Percentiles rank a stretch among this genome's conserved stretches.
These are phyloP conservation scores for Rhexocercosporidium sp. DNA, from an alignment of 2,329 filamentous ascomycete genomes.

Conservation along the genomic window DNA sequence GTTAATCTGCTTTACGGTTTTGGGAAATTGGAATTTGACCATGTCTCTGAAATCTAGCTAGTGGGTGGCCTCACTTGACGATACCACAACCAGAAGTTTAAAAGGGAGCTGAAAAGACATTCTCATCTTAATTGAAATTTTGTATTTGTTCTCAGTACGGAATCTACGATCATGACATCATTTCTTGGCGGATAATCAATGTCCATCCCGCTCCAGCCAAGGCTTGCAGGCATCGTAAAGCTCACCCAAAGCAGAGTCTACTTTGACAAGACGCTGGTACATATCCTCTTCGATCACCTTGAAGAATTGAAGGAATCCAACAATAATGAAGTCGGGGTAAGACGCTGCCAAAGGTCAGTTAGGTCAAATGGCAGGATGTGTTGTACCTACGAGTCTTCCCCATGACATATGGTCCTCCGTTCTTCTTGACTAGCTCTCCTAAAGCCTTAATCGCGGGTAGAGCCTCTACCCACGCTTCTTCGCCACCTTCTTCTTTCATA, in stretches of 20 bases:
- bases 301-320: slow-evolving; percentile 52
- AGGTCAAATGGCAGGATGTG: not conserved
- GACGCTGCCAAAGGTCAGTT: slow-evolving; percentile 41
- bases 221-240: slow-evolving; percentile 31
- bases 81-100: no score
- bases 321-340: slow-evolving; percentile 65
- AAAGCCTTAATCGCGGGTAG: slow-evolving; percentile 53
- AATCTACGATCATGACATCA: not conserved
- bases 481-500: slow-evolving; percentile 53
- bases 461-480: slow-evolving; percentile 54
- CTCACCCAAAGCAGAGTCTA: slow-evolving; percentile 30
- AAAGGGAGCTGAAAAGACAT: no score
- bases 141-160: no score
- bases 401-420: slow-evolving; percentile 64
- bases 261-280: slow-evolving; percentile 46
- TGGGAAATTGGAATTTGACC: no score
- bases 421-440: slow-evolving; percentile 46
- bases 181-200: slow-evolving; percentile 19
- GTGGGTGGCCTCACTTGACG: no score
- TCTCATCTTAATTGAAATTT: no score
- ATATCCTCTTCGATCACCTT: slow-evolving; percentile 46
- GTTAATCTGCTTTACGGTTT: no score
- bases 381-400: slow-evolving; percentile 50
- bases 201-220: slow-evolving; percentile 36
- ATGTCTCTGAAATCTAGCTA: no score